phyloP scores from a whole-genome alignment of 2,329 filamentous ascomycete species.

The Geosmithia flava region DNA sequence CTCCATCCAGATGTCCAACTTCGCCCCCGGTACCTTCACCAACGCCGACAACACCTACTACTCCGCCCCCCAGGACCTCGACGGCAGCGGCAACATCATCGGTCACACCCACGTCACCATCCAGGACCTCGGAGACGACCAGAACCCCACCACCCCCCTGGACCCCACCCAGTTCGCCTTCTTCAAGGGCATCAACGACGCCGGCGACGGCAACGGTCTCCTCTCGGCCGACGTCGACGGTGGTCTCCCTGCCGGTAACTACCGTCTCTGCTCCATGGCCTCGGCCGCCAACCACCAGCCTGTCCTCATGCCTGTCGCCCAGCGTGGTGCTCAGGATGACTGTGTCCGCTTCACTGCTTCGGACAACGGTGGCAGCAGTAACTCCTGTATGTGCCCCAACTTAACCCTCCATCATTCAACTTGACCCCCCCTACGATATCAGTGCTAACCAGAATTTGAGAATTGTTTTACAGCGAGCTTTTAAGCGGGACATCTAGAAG shows the following conservation, averaged over 20 bases:
- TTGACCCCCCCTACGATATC: neutral
- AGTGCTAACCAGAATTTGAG: too few relatives aligned
- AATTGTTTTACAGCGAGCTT: too few relatives aligned
- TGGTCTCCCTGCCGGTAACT: constrained; percentile 49
- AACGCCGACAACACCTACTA: constrained; percentile 50
- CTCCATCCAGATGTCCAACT: constrained; percentile 37
- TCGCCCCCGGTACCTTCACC: constrained; percentile 46
- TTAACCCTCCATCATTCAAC: too few relatives aligned
- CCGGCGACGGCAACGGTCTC: constrained; percentile 40
- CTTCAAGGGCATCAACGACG: constrained; percentile 57
- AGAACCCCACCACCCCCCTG: constrained; percentile 38
- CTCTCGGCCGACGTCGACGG: constrained; percentile 40
- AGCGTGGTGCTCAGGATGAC: constrained; percentile 55
- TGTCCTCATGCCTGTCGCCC: constrained; percentile 53
- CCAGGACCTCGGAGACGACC: constrained; percentile 37
- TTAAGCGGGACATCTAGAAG: too few relatives aligned
- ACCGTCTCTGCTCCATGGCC: constrained; percentile 53
- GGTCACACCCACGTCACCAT: constrained; percentile 49
- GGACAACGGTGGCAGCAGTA: constrained; percentile 10
- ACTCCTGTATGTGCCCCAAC: neutral
- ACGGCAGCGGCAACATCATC: constrained; percentile 34
- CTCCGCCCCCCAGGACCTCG: constrained; percentile 41
- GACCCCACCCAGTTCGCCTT: constrained; percentile 43
- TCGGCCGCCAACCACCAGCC: constrained; percentile 54
- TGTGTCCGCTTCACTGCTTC: constrained; percentile 48